phyloP scores from a whole-genome alignment of 1,284 basidiomycete species.

The Puccinia polysora region DNA sequence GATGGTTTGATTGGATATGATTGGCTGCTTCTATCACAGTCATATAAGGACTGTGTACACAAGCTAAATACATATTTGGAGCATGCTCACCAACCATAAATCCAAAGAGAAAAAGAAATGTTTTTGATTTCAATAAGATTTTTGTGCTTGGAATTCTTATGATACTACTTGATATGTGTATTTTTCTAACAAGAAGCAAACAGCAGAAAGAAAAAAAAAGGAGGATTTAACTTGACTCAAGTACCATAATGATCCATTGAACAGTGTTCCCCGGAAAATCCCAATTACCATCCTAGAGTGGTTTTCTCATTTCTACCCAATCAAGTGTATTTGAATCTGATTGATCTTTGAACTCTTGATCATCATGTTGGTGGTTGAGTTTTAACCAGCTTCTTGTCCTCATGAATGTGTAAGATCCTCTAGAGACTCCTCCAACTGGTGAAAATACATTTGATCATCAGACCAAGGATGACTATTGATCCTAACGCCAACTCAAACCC shows the following conservation, averaged over 20 bases:
- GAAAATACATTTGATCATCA: slow-evolving; percentile 44
- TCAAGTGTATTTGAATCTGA: slow-evolving; percentile 51
- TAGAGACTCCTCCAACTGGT: slow-evolving; percentile 48
- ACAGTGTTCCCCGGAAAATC: slow-evolving; percentile 54
- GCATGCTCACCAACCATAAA: neutral
- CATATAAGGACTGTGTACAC: slow-evolving; percentile 50
- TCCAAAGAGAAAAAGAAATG: too few species aligned
- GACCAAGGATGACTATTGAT: slow-evolving; percentile 16
- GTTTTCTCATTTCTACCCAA: slow-evolving; percentile 51
- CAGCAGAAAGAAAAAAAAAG: neutral
- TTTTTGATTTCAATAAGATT: neutral
- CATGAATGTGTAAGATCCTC: slow-evolving; percentile 50
- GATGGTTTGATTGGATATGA: slow-evolving; percentile 38
- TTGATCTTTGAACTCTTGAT: slow-evolving; percentile 47
- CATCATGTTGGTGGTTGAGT: slow-evolving; percentile 13
- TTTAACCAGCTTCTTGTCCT: neutral
- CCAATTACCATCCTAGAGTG: slow-evolving; percentile 52
- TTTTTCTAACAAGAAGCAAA: neutral
- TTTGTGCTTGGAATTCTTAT: neutral
- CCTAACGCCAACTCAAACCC: slow-evolving; percentile 25
- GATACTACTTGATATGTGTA: neutral
- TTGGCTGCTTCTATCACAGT: slow-evolving; percentile 48
- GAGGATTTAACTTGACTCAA: neutral
- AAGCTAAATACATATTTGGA: slow-evolving; percentile 46
- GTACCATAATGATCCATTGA: slow-evolving; percentile 48